Base-by-base conservation (phyloP, 108 stramenopile genomes). In the Nitzschia sp. region DNA sequence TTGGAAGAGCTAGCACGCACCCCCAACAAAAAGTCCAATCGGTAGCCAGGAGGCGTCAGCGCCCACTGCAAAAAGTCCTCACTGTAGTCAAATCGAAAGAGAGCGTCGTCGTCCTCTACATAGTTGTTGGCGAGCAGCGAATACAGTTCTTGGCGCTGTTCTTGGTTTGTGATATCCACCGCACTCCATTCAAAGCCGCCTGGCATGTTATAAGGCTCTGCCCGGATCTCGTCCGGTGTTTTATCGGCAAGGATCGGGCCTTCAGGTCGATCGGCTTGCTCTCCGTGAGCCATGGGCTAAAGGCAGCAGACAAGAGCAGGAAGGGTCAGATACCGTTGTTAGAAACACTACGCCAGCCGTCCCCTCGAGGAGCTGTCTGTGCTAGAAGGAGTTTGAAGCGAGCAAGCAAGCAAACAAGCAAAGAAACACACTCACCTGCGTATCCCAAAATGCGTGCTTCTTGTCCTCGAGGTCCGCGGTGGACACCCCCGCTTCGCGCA, bases 81-180 rank as follows among this genome's bases (percentile, higher is more conserved):
- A 21, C 82, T 81, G 83, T 98, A 98, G 79, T 98, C 96, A 54
- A 99, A 99, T 31, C 99, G 93, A 81, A 99, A 99, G 72, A 96
- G 84, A 68, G 83, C 77, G 66, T 98, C 98, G 70, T 98, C 98
- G 68, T 99, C 99, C 75, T 99, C 98, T 33, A 99, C 99, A 70
- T 99, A 99, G 75, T 99, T 99, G 72, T 96, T 86, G 45, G 91
- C 89, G 32, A 99, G 81, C 33, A 99, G 80, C 25, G 80, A 82
- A 83, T 99, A 99, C n/a, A 98, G 80, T 75, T 98, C 97, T 26
- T 86, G 45, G 32, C 80, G 79, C 66, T 90, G 66, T 28, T 65
- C 68, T 2, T 64, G 58, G 53, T 89, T 72, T 57, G 63, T 83
- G 28, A 98, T 86, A 70, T 98, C 94, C 38, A 99, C 66, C 22